Percentiles rank a stretch among this genome's conserved stretches.
phyloP scores from a whole-genome alignment of 2,329 filamentous ascomycete genomes.

The Phoma sp. region DNA sequence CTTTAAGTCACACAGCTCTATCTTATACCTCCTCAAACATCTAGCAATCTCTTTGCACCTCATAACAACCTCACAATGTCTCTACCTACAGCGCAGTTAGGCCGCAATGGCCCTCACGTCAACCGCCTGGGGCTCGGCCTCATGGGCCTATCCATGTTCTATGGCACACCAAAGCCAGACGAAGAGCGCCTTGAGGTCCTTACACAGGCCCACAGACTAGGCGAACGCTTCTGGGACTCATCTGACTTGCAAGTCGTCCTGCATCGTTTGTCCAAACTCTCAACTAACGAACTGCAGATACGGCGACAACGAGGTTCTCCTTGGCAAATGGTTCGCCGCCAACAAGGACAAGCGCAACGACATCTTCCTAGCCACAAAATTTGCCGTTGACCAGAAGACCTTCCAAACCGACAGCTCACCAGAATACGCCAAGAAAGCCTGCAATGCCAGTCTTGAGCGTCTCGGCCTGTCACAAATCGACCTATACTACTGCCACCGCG shows the following conservation, averaged over 20 bases:
- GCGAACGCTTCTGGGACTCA: slow-evolving; percentile 49
- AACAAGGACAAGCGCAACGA: slow-evolving; percentile 50
- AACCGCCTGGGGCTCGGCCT: slow-evolving; percentile 60
- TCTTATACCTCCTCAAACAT: background rate
- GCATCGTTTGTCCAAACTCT: background rate
- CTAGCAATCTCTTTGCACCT: background rate
- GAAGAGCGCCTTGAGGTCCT: slow-evolving; percentile 59
- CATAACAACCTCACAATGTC: slow-evolving; percentile 23
- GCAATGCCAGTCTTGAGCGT: slow-evolving; percentile 48
- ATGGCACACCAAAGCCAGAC: slow-evolving; percentile 57
- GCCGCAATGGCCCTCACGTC: slow-evolving; percentile 60
- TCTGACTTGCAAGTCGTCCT: slow-evolving; percentile 31
- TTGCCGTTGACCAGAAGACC: slow-evolving; percentile 55
- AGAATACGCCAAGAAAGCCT: slow-evolving; percentile 50
- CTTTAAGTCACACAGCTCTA: background rate
- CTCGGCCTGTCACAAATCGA: slow-evolving; percentile 54
- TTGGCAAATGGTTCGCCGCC: slow-evolving; percentile 45
- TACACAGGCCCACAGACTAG: slow-evolving; percentile 58
- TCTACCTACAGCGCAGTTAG: slow-evolving; percentile 56
- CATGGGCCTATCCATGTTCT: slow-evolving; percentile 59
- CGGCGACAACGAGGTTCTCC: slow-evolving; percentile 44
- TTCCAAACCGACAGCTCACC: slow-evolving; percentile 47
- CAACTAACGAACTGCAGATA: slow-evolving; percentile 14
- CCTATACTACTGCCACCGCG: slow-evolving; percentile 54
- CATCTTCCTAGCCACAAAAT: slow-evolving; percentile 56